Evolutionary conservation across 441 rosid species (phyloP).

Genomic region (Metrosideros polymorpha): DNA sequence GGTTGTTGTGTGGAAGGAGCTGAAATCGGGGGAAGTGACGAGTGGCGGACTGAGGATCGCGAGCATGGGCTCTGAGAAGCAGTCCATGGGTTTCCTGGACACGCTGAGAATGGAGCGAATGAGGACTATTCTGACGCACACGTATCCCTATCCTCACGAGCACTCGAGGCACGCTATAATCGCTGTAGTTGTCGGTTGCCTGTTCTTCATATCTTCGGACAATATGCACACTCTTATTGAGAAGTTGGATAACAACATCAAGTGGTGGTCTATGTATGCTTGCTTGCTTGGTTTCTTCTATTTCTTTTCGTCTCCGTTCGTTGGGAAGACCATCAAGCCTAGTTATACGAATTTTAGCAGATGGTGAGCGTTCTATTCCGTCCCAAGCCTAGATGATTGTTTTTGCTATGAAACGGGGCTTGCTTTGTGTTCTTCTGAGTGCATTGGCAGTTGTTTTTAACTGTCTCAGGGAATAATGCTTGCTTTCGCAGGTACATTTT

Average conservation of each 20-base stretch:
- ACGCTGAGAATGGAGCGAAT: constrained; percentile 79
- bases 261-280: constrained; percentile 99
- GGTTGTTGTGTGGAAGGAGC: constrained; percentile 7
- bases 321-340: constrained; percentile 88
- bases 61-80: constrained; percentile 51
- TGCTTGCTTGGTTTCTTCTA: constrained; percentile 97
- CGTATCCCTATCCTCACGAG: constrained; percentile 95
- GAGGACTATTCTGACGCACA: constrained; percentile 74
- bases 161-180: constrained; percentile 97
- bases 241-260: constrained; percentile 73
- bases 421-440: background rate
- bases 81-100: constrained; percentile 38
- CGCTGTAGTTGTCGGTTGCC: constrained; percentile 88
- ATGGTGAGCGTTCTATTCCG: constrained; percentile 44
- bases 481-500: constrained; percentile 69
- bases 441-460: background rate
- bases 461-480: background rate
- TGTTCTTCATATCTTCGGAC: constrained; percentile 93
- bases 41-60: background rate
- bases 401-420: background rate
- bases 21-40: constrained; percentile 1
- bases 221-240: constrained; percentile 92
- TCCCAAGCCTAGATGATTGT: background rate
- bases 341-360: constrained; percentile 94
- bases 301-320: constrained; percentile 95